A percentile compares a stretch with the other conserved stretches of the same genome.
Conservation (phyloP, 2,329 filamentous ascomycete genomes). For the Botrytis porri region DNA sequence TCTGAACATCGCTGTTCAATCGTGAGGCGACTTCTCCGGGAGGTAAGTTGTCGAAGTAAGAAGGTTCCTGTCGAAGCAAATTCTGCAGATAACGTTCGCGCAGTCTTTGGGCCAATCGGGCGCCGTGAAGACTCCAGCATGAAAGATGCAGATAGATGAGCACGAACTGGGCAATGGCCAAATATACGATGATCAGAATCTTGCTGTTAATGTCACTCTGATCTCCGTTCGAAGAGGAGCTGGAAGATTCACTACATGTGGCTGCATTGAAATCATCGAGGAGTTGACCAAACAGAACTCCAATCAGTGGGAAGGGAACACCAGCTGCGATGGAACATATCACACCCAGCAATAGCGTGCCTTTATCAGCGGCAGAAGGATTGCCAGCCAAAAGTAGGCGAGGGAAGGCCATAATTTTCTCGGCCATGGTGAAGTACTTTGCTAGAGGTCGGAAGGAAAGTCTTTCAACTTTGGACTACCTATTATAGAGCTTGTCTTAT, state of each 20-base stretch:
- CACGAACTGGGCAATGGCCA: constrained; percentile 61
- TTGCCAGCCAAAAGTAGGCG: constrained; percentile 24
- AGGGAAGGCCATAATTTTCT: constrained; percentile 22
- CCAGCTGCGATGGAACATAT: constrained; percentile 48
- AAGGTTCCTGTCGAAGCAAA: constrained; percentile 51
- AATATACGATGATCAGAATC: constrained; percentile 60
- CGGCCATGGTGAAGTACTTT: constrained; percentile 16
- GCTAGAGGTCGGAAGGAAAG: background rate
- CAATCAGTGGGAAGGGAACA: constrained; percentile 61
- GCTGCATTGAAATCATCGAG: constrained; percentile 59
- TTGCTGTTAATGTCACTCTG: constrained; percentile 39
- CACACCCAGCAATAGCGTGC: constrained; percentile 41
- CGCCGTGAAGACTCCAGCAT: constrained; percentile 56
- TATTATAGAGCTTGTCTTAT: constrained; percentile 11
- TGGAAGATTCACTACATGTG: constrained; percentile 36
- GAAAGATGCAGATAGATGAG: constrained; percentile 62
- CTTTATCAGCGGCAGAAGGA: constrained; percentile 31
- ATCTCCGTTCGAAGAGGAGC: constrained; percentile 5
- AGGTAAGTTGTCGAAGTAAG: constrained; percentile 53
- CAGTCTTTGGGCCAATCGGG: constrained; percentile 51
- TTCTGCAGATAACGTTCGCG: constrained; percentile 51
- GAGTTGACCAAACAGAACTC: constrained; percentile 62
- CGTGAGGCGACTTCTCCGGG: constrained; percentile 49
- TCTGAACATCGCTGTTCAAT: constrained; percentile 54
- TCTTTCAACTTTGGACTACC: background rate